Evolutionary conservation across 768 basidiomycete species (phyloP).

Genomic region (Collybia nuda): DNA sequence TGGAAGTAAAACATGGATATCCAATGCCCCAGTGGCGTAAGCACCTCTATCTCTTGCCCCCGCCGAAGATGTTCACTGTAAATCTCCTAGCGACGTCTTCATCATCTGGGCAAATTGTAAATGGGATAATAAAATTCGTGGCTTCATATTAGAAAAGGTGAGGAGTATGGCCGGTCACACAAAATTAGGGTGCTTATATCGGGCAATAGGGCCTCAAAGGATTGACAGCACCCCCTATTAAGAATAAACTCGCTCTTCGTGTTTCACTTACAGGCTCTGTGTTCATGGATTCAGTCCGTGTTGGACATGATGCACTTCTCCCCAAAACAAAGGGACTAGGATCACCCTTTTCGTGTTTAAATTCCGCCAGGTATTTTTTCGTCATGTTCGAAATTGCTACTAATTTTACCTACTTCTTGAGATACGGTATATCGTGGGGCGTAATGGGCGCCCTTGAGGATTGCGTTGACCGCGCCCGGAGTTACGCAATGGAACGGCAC

Average conservation of each 20-base stretch:
- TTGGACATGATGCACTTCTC: constrained; percentile 72
- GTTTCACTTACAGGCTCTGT: constrained; percentile 84
- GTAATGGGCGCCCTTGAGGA: constrained; percentile 96
- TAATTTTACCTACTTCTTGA: constrained; percentile 18
- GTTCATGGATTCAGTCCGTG: constrained; percentile 88
- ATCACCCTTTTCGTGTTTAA: constrained; percentile 90
- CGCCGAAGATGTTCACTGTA: no score
- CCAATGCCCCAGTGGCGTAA: constrained; percentile 89
- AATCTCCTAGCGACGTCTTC: constrained; percentile 69
- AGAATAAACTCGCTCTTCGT: constrained; percentile 90
- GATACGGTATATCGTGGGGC: constrained; percentile 92
- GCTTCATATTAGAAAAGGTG: constrained; percentile 91
- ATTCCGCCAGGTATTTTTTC: constrained; percentile 67
- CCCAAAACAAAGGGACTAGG: constrained; percentile 77
- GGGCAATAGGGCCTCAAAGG: constrained; percentile 72
- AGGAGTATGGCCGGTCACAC: constrained; percentile 7
- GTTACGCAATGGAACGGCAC: constrained; percentile 85
- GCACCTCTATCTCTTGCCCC: constrained; percentile 16
- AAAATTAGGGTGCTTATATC: background rate
- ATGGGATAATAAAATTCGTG: constrained; percentile 90
- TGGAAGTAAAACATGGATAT: constrained; percentile 98
- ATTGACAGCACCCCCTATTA: constrained; percentile 82
- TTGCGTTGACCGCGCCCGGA: constrained; percentile 73
- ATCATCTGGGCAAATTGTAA: constrained; percentile 94
- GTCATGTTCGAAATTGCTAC: background rate